Conservation (phyloP, 257 asterid species). For the Solanum ossicruentum region DNA sequence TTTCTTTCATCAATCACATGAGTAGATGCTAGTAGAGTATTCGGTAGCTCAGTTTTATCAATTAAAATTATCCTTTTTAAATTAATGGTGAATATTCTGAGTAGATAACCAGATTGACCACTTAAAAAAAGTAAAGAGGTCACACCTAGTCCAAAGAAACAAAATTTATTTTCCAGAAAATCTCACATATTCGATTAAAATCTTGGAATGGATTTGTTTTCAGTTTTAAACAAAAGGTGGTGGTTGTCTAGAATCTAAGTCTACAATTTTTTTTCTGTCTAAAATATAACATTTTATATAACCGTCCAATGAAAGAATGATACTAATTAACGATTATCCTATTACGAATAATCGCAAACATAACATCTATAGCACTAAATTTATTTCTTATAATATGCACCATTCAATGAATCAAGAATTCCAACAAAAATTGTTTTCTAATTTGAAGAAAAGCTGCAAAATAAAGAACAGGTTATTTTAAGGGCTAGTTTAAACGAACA, state of each 20-base stretch:
- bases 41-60: neutral
- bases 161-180: neutral
- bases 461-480: neutral
- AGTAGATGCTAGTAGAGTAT: neutral
- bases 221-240: slow-evolving; percentile 13
- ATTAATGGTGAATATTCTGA: neutral
- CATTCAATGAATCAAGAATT: slow-evolving; percentile 11
- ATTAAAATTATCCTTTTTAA: neutral
- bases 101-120: neutral
- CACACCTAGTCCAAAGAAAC: neutral
- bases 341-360: neutral
- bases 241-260: slow-evolving; percentile 20
- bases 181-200: slow-evolving; percentile 9
- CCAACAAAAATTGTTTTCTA: neutral
- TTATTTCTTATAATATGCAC: neutral
- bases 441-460: neutral
- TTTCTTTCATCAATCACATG: neutral
- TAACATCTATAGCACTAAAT: neutral
- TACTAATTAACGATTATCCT: slow-evolving; percentile 6
- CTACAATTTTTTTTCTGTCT: neutral
- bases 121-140: neutral
- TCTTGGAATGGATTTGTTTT: slow-evolving; percentile 18
- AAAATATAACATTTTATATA: slow-evolving; percentile 10
- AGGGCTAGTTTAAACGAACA: neutral
- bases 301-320: slow-evolving; percentile 30